phyloP scores from a whole-genome alignment of 2,329 filamentous ascomycete species.

The Aureobasidium subglaciale region DNA sequence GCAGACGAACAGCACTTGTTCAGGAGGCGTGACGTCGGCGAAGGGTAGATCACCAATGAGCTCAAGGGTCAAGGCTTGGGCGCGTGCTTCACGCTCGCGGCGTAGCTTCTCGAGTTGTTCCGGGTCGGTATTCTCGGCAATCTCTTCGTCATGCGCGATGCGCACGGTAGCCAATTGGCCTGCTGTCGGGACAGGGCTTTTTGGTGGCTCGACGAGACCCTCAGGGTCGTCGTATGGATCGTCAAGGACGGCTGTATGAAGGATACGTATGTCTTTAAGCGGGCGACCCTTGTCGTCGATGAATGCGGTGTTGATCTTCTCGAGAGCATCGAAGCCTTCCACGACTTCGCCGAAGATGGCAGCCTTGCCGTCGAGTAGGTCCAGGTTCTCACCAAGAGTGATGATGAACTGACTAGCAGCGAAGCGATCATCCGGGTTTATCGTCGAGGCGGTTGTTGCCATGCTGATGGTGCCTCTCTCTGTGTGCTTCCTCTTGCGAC shows the following conservation, averaged over 20 bases:
- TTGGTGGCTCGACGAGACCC: constrained; percentile 66
- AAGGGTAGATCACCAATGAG: constrained; percentile 98
- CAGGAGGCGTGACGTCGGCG: constrained; percentile 92
- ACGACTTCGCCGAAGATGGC: constrained; percentile 93
- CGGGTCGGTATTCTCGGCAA: constrained; percentile 72
- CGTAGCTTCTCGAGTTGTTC: constrained; percentile 72
- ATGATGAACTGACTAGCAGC: constrained; percentile 92
- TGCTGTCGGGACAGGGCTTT: constrained; percentile 73
- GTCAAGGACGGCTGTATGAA: constrained; percentile 85
- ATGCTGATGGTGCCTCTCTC: constrained; percentile 93
- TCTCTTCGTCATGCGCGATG: constrained; percentile 80
- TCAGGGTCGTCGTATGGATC: constrained; percentile 82
- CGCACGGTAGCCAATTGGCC: constrained; percentile 85
- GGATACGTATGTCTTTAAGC: constrained; percentile 87
- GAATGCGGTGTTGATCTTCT: constrained; percentile 88
- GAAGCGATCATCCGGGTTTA: constrained; percentile 72
- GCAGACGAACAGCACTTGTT: constrained; percentile 97
- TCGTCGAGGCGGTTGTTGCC: constrained; percentile 75
- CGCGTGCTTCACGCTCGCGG: constrained; percentile 82
- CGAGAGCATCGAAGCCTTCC: constrained; percentile 87
- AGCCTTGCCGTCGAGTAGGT: constrained; percentile 88
- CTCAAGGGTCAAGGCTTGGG: constrained; percentile 89
- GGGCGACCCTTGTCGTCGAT: constrained; percentile 80
- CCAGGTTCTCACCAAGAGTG: constrained; percentile 80
- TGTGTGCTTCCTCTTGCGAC: constrained; percentile 78